Evolutionary conservation across 2,329 filamentous ascomycete genomes (phyloP), one percentile per base, ranked within the genome.

Genomic region (Trichoderma hamatum): DNA sequence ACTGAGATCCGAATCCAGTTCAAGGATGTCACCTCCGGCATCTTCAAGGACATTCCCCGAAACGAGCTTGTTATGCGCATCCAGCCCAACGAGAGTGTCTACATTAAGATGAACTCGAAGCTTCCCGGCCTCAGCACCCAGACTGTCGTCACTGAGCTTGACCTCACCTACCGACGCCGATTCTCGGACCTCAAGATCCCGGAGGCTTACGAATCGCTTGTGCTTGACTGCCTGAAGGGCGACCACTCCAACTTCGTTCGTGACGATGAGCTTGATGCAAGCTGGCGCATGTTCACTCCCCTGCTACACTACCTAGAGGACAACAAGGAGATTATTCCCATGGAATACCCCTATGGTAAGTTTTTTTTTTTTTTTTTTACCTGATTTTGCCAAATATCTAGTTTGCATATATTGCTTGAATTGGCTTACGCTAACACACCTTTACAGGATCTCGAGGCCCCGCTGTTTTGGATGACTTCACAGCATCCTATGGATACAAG

Each of bases 61-160:
- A 99, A 99, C 85, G 96, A 99, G 84, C 91, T 99, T 73, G 96
- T 99, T 77, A 97, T 99, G 85, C 94, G 96, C 74, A 97, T 99
- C 73, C 96, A 99, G 85, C 96, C 96, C 76, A 99, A 99, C 84
- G 96, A 99, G 87, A 97, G 93, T 79, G 94, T 99, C 74, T 99
- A 99, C 85, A 97, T 98, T 82, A 99, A 99, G 90, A 99, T 99
- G 96, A 99, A 99, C 90, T 98, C 95, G 34, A 99, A 99, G 87
- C 87, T 99, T 70, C 96, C 96, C 24, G 96, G 96, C 76, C 86
- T 99, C 76, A 98, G 94, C 85, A 99, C 98, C 94, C 96, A 99
- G 86, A 99, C 96, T 14, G 96, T 98, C 49, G 93, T 97, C 75
- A 99, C 96, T 70, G 96, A 99, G 85, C 92, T 99, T 70, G 96